Conservation (phyloP, 768 basidiomycete species). For the Tulasnella sp. region DNA sequence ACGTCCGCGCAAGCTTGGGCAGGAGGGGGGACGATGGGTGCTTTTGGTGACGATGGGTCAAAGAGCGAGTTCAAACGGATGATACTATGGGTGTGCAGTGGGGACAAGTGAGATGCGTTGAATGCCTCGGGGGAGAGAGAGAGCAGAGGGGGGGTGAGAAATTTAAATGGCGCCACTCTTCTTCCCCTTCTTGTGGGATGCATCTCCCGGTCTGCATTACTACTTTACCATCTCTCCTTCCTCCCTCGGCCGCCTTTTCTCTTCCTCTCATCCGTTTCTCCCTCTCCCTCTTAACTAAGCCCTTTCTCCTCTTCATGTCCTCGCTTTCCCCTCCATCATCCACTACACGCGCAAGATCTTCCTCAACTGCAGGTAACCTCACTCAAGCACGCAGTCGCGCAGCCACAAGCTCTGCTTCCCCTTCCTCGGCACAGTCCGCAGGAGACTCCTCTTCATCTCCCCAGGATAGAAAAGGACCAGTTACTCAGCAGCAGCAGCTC, state of each 20-base stretch:
- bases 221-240: background rate
- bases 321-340: slow-evolving; percentile 4
- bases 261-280: background rate
- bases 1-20: background rate
- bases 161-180: background rate
- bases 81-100: background rate
- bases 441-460: slow-evolving; percentile 26
- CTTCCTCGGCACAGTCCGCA: slow-evolving; percentile 40
- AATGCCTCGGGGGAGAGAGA: background rate
- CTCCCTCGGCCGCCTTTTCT: background rate
- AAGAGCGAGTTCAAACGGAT: background rate
- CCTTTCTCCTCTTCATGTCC: background rate
- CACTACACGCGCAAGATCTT: slow-evolving; percentile 16
- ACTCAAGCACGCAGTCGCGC: slow-evolving; percentile 16
- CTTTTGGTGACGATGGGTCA: background rate
- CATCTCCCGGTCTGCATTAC: slow-evolving; percentile 3
- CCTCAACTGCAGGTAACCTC: slow-evolving; percentile 18
- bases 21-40: background rate
- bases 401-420: background rate
- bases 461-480: background rate
- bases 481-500: background rate
- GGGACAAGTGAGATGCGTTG: background rate
- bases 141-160: background rate
- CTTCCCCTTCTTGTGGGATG: background rate
- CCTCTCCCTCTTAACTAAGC: background rate